A percentile compares a stretch with the other conserved stretches of the same genome.
Evolutionary conservation across 1,284 basidiomycete species (phyloP).

Genomic region (Ustilago lituana): DNA sequence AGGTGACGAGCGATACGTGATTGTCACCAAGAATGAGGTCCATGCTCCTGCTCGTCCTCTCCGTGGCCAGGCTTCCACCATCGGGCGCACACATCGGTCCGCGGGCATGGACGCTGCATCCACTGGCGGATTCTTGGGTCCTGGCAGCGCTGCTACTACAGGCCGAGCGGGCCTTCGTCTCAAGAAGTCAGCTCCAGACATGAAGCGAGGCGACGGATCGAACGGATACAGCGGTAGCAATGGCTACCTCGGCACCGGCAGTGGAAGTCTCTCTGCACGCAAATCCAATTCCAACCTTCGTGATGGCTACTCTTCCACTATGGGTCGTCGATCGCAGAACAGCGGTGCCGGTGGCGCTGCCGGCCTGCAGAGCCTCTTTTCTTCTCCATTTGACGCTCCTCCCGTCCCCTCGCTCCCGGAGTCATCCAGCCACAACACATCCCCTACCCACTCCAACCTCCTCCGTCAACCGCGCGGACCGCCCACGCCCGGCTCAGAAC

Average conservation of each 20-base stretch:
- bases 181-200: constrained; percentile 66
- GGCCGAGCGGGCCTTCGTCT: constrained; percentile 53
- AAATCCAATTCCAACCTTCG: constrained; percentile 55
- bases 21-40: constrained; percentile 72
- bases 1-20: constrained; percentile 89
- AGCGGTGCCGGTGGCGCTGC: constrained; percentile 52
- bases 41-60: constrained; percentile 35
- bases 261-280: constrained; percentile 28
- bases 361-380: constrained; percentile 56
- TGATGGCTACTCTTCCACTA: constrained; percentile 55
- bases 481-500: constrained; percentile 42
- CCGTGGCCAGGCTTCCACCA: constrained; percentile 56
- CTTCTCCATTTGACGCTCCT: constrained; percentile 58
- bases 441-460: constrained; percentile 27
- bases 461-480: constrained; percentile 57
- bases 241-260: constrained; percentile 19
- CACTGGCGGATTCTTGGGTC: constrained; percentile 38
- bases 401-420: constrained; percentile 47
- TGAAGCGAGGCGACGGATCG: constrained; percentile 52
- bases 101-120: constrained; percentile 16
- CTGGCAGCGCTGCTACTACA: constrained; percentile 49
- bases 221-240: constrained; percentile 11
- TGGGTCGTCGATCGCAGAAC: constrained; percentile 66
- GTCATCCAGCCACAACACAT: constrained; percentile 17
- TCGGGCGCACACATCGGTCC: constrained; percentile 49